These are phyloP conservation scores for Neopestalotiopsis clavispora DNA, from an alignment of 2,329 filamentous ascomycete genomes.

Conservation along the genomic window DNA sequence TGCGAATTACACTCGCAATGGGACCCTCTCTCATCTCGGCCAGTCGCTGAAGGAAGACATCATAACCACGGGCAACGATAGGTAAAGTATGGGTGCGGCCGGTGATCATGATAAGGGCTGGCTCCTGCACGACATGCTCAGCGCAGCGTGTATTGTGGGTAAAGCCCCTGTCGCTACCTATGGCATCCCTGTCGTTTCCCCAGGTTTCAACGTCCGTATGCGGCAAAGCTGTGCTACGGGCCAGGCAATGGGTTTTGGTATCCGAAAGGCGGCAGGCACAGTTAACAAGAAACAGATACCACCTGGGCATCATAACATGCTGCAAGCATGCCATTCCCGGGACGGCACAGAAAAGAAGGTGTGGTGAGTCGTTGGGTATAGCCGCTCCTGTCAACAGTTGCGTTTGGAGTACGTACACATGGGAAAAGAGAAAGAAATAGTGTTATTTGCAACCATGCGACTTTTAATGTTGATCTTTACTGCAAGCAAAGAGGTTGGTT, in stretches of 20 bases:
- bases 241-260: not conserved
- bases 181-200: slow-evolving; percentile 4
- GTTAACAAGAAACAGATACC: not conserved
- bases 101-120: slow-evolving; percentile 2
- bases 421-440: not conserved
- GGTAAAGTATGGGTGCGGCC: not conserved
- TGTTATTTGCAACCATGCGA: not conserved
- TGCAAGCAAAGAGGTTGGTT: not conserved
- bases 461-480: not conserved
- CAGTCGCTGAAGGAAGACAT: not conserved
- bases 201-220: slow-evolving; percentile 6
- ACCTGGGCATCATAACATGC: not conserved
- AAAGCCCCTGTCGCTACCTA: not conserved
- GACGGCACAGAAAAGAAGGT: not conserved
- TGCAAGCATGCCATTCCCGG: not conserved
- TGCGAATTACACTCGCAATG: not conserved
- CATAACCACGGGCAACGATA: not conserved
- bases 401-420: not conserved
- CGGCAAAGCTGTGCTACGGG: not conserved
- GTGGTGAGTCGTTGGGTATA: not conserved
- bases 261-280: not conserved
- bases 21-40: not conserved
- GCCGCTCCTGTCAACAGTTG: not conserved
- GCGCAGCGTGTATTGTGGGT: not conserved
- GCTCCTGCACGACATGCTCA: not conserved